Evolutionary conservation across 805 yeast genomes (phyloP).

Genomic region (Ogataea pignaliae): DNA sequence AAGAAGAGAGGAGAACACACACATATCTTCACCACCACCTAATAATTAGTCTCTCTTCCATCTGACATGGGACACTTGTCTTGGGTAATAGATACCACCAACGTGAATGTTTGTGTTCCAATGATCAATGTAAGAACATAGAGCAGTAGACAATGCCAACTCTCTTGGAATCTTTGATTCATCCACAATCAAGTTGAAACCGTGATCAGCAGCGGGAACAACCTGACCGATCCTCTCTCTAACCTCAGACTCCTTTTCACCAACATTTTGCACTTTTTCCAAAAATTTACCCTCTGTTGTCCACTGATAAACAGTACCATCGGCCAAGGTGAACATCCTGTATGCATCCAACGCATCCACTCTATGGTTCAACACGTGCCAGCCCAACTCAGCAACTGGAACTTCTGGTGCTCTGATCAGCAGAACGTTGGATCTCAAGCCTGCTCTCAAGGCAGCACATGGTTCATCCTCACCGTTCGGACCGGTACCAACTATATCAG

Average conservation of each 20-base stretch:
- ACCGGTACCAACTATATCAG: slow-evolving; percentile 38
- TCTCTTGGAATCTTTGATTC: slow-evolving; percentile 53
- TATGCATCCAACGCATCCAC: slow-evolving; percentile 61
- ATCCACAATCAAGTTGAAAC: slow-evolving; percentile 53
- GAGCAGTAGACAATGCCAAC: slow-evolving; percentile 54
- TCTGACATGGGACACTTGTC: slow-evolving; percentile 44
- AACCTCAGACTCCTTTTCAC: slow-evolving; percentile 61
- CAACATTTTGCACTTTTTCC: slow-evolving; percentile 53
- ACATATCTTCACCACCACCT: too few species aligned
- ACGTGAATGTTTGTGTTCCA: slow-evolving; percentile 60
- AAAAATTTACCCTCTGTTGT: slow-evolving; percentile 53
- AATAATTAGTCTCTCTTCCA: slow-evolving; percentile 47
- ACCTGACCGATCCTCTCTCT: slow-evolving; percentile 61
- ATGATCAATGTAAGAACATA: slow-evolving; percentile 59
- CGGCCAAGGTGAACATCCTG: slow-evolving; percentile 55
- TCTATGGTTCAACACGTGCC: slow-evolving; percentile 57
- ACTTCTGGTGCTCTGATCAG: slow-evolving; percentile 47
- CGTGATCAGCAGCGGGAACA: slow-evolving; percentile 46
- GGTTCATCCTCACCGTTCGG: slow-evolving; percentile 50
- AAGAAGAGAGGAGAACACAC: too few species aligned
- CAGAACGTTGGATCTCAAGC: slow-evolving; percentile 54
- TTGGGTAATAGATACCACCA: slow-evolving; percentile 62
- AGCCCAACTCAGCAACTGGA: slow-evolving; percentile 54
- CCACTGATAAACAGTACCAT: slow-evolving; percentile 64
- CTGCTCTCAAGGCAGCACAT: slow-evolving; percentile 56